Base-by-base conservation (phyloP, 1,284 basidiomycete species). In the Clitocybe nebularis region DNA sequence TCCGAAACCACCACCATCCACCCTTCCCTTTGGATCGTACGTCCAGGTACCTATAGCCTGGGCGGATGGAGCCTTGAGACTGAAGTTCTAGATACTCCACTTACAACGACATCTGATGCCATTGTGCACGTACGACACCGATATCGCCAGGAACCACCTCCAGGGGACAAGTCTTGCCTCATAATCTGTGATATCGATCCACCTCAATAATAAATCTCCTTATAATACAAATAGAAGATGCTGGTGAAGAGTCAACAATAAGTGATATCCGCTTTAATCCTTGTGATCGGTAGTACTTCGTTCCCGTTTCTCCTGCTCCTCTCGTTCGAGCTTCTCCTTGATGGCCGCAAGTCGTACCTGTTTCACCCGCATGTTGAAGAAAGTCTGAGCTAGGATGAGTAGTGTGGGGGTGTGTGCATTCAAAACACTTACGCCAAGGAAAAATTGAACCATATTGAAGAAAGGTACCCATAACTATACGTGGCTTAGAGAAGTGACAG, bases 331-430 rank as follows among this genome's bases (percentile, higher is more conserved):
- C 26, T 57, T 51, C 46, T 78, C 71, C 52, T 74, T 77, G 41
- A 66, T 62, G 33, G 73, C 72, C n/a, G 75, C 74, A 38, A 81
- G 59, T 11, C 72, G 71, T 43, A 79, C 51, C 53, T 72, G 72
- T 69, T 89, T 89, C 48, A 81, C 66, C 43, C 76, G 75, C 43
- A 76, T 72, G 57, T 86, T 89, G 68, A 87, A 83, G 59, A 81
- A 75, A 3, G 84, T 86, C 84, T 89, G 49, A 22, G 22, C 36
- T 35, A 13, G 33, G 21, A 36, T 0, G 39, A 41, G 38, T 39
- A 32, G 47, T 17, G 44, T 45, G 23, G 28, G 34, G 14, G 40
- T 13, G 19, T 28, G 14, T 39, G 11, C 5, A 43, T 26, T 43
- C 23, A 4, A 40, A 20, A 10, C 7, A 20, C 20, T 9, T 25